Conservation (phyloP, 1,284 basidiomycete genomes). For the Puccinia triticina region DNA sequence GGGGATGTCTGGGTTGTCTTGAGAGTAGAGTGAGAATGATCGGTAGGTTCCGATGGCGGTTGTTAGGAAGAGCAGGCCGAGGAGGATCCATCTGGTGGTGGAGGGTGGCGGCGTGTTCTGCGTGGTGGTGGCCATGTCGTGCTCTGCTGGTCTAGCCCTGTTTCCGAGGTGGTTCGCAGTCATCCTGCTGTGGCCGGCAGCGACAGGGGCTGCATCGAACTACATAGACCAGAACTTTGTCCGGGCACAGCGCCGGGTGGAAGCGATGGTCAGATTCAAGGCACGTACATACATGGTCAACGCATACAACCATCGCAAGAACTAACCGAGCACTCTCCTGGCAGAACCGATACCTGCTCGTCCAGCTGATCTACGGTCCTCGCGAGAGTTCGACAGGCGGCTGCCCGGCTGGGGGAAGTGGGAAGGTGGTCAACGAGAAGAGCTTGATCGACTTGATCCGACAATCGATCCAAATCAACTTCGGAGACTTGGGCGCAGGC, state of each 20-base stretch:
- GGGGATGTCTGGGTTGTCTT: neutral
- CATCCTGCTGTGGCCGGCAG: no score
- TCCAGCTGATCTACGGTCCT: conserved; percentile 17
- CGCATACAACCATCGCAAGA: neutral
- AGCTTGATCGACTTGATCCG: conserved; percentile 14
- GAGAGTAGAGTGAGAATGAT: conserved; percentile 29
- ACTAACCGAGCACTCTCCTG: neutral
- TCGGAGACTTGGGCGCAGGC: conserved; percentile 18
- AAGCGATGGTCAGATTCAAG: conserved; percentile 35
- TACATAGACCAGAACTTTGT: no score
- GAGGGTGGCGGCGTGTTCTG: no score
- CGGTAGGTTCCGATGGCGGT: conserved; percentile 12
- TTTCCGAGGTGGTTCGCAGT: no score
- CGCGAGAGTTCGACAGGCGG: neutral
- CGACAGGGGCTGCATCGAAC: no score
- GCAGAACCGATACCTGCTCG: conserved; percentile 38
- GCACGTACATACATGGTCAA: neutral
- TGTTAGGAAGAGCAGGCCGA: conserved; percentile 6
- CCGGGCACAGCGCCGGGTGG: no score
- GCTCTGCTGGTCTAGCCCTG: no score
- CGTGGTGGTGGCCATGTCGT: no score
- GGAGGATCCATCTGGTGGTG: neutral
- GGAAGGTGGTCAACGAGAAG: neutral
- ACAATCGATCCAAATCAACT: conserved; percentile 24
- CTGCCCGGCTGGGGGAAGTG: neutral